A percentile compares a stretch with the other conserved stretches of the same genome.
Conservation (phyloP, 2,329 filamentous ascomycete species). For the Apiospora marii region DNA sequence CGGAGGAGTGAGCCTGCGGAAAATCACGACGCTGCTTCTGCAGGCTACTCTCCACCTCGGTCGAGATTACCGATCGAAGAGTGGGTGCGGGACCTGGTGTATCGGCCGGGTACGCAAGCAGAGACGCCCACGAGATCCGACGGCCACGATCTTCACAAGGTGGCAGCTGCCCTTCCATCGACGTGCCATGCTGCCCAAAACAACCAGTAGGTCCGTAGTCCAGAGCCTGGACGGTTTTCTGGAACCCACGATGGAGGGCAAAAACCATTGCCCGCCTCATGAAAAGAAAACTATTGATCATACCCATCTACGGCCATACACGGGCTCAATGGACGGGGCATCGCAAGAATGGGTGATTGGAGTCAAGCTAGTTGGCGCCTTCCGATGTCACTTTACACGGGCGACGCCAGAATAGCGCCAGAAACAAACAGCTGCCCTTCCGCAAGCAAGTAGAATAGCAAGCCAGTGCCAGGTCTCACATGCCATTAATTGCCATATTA, state of each 20-base stretch:
- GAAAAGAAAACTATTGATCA: neutral
- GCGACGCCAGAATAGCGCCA: neutral
- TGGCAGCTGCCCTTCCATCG: neutral
- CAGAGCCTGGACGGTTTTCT: neutral
- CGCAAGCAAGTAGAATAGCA: neutral
- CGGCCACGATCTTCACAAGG: neutral
- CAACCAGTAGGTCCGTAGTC: neutral
- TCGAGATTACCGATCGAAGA: too few relatives aligned
- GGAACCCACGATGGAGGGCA: neutral
- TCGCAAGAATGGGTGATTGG: neutral
- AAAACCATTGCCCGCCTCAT: neutral
- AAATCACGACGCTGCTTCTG: too few relatives aligned
- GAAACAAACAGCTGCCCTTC: neutral
- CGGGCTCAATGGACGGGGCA: neutral
- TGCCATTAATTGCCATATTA: neutral
- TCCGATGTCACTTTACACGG: constrained; percentile 3
- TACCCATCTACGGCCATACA: neutral
- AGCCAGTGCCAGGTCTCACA: neutral
- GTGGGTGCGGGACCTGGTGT: too few relatives aligned
- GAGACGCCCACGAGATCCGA: too few relatives aligned
- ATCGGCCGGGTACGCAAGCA: neutral
- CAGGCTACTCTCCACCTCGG: too few relatives aligned
- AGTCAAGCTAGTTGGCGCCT: neutral
- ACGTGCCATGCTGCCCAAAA: neutral
- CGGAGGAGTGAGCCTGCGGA: neutral